Conservation (phyloP, 306 rosid genomes). For the Senna siamea region DNA sequence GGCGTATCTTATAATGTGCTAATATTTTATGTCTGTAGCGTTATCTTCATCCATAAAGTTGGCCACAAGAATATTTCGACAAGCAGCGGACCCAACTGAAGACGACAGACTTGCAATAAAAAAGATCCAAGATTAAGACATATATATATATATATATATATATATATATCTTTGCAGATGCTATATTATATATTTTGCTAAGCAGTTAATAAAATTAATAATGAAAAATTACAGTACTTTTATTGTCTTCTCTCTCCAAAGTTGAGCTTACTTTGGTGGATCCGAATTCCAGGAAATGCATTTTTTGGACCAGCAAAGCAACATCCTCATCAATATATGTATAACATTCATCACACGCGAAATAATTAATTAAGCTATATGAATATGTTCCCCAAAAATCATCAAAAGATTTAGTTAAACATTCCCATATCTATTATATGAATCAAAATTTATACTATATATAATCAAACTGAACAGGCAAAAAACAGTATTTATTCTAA, state of each 20-base stretch:
- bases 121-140: background rate
- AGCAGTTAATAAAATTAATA: background rate
- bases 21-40: no score
- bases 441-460: background rate
- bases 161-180: background rate
- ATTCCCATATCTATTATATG: background rate
- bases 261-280: background rate
- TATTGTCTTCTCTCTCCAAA: background rate
- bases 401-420: no score
- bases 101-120: background rate
- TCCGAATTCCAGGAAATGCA: background rate
- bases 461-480: background rate
- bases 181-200: background rate
- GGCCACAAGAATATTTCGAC: background rate
- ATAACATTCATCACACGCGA: no score
- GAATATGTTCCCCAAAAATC: no score
- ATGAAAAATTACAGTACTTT: background rate
- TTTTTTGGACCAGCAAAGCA: no score
- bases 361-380: no score
- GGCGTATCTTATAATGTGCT: no score
- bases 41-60: background rate
- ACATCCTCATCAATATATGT: no score
- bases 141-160: background rate
- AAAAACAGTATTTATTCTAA: background rate
- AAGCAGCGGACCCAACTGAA: background rate